Conservation (phyloP, 352 stramenopile genomes). For the Phytophthora syringae region DNA sequence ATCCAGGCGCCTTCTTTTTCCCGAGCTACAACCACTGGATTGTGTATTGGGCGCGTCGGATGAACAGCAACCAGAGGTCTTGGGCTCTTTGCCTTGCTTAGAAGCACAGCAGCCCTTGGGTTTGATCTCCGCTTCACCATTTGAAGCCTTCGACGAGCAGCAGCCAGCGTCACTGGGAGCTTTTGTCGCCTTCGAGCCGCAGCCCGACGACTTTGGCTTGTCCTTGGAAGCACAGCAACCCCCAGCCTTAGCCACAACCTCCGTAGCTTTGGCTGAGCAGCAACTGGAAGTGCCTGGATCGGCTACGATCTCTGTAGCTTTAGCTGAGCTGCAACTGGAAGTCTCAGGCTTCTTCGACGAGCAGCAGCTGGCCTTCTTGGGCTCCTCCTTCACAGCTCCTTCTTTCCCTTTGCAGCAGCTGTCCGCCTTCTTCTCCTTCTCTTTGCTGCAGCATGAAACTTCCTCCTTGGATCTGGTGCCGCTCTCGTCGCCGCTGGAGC, state of each 20-base stretch:
- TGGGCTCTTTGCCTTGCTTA: constrained; percentile 11
- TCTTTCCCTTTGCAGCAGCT: constrained; percentile 1
- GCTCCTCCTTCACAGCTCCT: background rate
- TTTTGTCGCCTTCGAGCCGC: constrained; percentile 14
- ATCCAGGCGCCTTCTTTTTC: constrained; percentile 14
- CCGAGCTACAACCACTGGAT: constrained; percentile 18
- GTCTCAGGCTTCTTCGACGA: background rate
- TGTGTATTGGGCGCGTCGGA: constrained; percentile 5
- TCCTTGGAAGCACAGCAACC: constrained; percentile 16
- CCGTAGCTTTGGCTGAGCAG: constrained; percentile 9
- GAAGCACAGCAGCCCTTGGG: constrained; percentile 8
- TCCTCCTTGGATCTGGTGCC: constrained; percentile 1
- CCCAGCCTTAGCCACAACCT: background rate
- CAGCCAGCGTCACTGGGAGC: background rate
- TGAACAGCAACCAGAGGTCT: constrained; percentile 11
- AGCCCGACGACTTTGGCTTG: background rate
- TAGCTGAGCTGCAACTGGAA: constrained; percentile 14
- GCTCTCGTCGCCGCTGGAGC: constrained; percentile 28
- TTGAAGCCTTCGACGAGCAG: constrained; percentile 7
- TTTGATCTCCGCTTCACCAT: background rate
- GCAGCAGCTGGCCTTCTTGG: background rate
- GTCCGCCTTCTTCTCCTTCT: background rate
- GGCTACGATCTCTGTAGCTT: too few species aligned
- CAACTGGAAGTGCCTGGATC: constrained; percentile 4
- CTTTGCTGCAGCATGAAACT: background rate